Evolutionary conservation across 208 protist genomes (phyloP).

Genomic region (Phytomonas serpens): DNA sequence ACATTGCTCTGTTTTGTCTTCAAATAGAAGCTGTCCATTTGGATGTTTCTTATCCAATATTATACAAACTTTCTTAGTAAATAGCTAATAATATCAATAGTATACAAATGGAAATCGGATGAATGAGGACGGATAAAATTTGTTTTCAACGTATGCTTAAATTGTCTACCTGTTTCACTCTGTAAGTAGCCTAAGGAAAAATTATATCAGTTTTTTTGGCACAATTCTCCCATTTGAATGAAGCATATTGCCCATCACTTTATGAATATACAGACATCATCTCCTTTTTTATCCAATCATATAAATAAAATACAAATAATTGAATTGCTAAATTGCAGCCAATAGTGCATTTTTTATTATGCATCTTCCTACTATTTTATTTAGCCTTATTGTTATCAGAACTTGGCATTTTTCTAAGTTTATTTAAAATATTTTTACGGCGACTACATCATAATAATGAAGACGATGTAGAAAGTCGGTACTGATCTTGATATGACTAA

Average conservation of each 20-base stretch:
- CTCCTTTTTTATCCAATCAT: not conserved
- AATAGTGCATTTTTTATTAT: not conserved
- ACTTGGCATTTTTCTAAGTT: not conserved
- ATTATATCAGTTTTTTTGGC: not conserved
- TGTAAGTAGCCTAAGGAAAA: not conserved
- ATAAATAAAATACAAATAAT: constrained; percentile 6
- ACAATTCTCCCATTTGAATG: not conserved
- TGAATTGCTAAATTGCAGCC: not conserved
- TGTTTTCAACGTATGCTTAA: not conserved
- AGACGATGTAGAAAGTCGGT: not conserved
- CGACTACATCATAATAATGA: not conserved
- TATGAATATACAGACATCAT: not conserved
- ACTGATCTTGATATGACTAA: not conserved
- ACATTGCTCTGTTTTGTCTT: not conserved
- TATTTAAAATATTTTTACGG: not conserved
- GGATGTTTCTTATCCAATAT: not conserved
- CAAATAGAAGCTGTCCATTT: not conserved
- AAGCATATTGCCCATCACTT: not conserved
- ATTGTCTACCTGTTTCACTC: not conserved
- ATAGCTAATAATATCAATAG: not conserved
- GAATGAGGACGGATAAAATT: not conserved
- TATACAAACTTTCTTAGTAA: not conserved
- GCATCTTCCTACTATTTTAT: not conserved
- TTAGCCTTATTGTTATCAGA: not conserved
- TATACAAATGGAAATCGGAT: not conserved